Percentiles rank a stretch among this genome's conserved stretches.
Conservation (phyloP, 1,139 yeast species). For the Zygosaccharomyces pseudobailii region DNA sequence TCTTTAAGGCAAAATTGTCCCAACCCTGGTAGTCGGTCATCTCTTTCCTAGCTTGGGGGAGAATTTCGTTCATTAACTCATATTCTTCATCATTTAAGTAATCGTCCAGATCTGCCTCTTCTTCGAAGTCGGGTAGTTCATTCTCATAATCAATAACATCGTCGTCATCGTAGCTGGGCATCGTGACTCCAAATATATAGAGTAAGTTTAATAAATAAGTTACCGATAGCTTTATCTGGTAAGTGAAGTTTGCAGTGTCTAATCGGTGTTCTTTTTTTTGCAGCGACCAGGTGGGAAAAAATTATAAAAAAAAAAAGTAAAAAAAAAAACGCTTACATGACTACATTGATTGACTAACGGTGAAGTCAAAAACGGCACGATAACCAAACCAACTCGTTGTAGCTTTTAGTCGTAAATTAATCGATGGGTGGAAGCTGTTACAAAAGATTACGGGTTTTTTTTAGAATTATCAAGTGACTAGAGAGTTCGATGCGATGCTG, state of each 20-base stretch:
- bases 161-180: conserved; percentile 29
- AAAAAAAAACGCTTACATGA: not conserved
- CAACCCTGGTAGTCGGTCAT: conserved; percentile 30
- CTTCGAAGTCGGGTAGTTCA: conserved; percentile 29
- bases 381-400: not conserved
- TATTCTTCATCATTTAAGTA: conserved; percentile 35
- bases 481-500: not conserved
- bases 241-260: not conserved
- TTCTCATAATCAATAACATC: conserved; percentile 23
- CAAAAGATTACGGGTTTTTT: not conserved
- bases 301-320: not conserved
- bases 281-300: not conserved
- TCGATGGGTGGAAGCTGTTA: not conserved
- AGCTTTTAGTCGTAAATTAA: not conserved
- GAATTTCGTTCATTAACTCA: conserved; percentile 28
- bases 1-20: conserved; percentile 29
- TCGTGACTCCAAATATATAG: conserved; percentile 9
- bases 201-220: not conserved
- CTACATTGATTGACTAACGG: not conserved
- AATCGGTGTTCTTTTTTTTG: not conserved
- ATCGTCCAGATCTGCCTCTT: conserved; percentile 35
- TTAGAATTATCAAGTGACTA: not conserved
- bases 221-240: not conserved
- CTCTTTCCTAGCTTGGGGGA: conserved; percentile 25
- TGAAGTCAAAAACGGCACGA: not conserved